These are phyloP conservation scores for Psilocybe sp. DNA, from an alignment of 768 basidiomycete genomes.

Conservation along the genomic window DNA sequence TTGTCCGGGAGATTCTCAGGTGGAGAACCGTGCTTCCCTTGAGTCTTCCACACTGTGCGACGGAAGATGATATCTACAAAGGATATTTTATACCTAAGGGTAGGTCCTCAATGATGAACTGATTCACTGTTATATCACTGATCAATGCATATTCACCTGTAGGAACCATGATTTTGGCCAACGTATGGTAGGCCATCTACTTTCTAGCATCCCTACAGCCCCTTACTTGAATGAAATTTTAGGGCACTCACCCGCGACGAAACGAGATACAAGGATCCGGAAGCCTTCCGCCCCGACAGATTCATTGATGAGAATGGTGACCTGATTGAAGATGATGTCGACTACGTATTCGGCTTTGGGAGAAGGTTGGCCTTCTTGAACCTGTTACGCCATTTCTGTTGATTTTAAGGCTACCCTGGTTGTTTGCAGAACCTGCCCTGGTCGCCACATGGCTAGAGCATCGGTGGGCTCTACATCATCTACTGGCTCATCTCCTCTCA, in stretches of 20 bases:
- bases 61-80: constrained; percentile 23
- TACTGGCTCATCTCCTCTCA: no score
- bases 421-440: no score
- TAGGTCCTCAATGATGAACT: neutral
- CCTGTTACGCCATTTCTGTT: no score
- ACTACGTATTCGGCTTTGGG: constrained; percentile 18
- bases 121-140: no score
- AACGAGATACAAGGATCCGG: constrained; percentile 18
- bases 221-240: neutral
- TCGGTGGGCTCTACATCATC: no score
- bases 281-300: constrained; percentile 22
- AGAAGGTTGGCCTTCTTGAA: constrained; percentile 7
- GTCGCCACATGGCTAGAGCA: no score
- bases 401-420: no score
- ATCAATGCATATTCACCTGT: neutral
- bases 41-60: constrained; percentile 18
- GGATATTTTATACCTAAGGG: constrained; percentile 17
- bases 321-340: constrained; percentile 6
- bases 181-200: constrained; percentile 14
- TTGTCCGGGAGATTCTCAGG: constrained; percentile 14
- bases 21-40: constrained; percentile 16
- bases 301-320: constrained; percentile 16
- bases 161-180: constrained; percentile 12
- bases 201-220: neutral
- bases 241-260: constrained; percentile 22